Base-by-base conservation (phyloP, 148 eudicot genomes). In the Persicaria tinctoria region DNA sequence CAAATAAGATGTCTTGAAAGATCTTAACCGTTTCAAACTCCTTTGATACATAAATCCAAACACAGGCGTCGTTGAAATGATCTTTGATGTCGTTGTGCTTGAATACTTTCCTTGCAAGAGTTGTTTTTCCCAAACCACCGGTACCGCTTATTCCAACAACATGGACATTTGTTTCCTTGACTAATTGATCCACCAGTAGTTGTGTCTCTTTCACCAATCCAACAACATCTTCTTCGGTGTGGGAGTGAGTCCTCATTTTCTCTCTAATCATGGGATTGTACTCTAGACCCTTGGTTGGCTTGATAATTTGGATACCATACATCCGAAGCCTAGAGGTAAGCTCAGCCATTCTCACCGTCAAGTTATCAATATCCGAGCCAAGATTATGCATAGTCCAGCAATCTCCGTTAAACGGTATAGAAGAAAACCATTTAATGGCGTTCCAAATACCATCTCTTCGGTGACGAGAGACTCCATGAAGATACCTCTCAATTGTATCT, bases 381-480 rank as follows among this genome's bases (percentile, higher is more conserved):
- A 70, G 12, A 10, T 16, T 6, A 46, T 70, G 20, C 17, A 62
- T 32, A 6, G 12, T 18, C 68, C 41, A 18, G n/a, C 1, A 32
- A 18, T 62, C 68, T 5, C 68, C 4, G 8, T 3, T 18, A 3
- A 13, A 3, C 1, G 23, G 4, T 11, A 64, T 5, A 9, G 51
- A 70, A 44, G 10, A 44, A 18, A 41, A 46, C 73, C 73, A 41
- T 44, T 70, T 70, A 7, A 70, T 17, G 23, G 9, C 12, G 23
- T 70, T 17, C 27, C 11, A 0, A 4, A 46, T 14, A 8, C 73
- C 73, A 13, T 47, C 18, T 13, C 20, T 0, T 5, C 50, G 49
- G 75, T 18, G 83, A 84, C 84, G 89, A 2, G 68, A 62, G 38
- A 62, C 68, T 62, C 11, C 68, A 4, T 18, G 27, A 62, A 18